A percentile compares a stretch with the other conserved stretches of the same genome.
These are phyloP conservation scores for Phytophthora aleatoria DNA, from an alignment of 352 stramenopile species.

Conservation along the genomic window DNA sequence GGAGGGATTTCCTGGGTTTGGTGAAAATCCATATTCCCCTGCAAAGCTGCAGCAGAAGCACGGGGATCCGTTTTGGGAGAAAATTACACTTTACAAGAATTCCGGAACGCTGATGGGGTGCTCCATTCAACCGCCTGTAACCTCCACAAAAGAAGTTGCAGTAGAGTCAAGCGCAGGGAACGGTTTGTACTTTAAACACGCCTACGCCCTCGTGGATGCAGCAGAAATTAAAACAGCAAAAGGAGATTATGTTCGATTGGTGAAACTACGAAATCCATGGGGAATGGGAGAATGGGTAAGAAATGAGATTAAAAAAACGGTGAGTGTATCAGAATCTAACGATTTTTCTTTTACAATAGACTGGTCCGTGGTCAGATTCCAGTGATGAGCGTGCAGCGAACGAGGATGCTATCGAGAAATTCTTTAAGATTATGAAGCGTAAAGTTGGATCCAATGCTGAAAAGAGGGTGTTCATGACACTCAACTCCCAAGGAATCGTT, in stretches of 20 bases:
- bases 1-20: constrained; percentile 75
- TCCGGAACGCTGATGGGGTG: constrained; percentile 92
- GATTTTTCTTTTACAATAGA: constrained; percentile 37
- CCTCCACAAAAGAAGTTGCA: constrained; percentile 60
- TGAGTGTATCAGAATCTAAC: background rate
- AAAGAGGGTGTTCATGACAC: constrained; percentile 65
- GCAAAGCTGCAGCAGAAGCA: constrained; percentile 42
- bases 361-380: constrained; percentile 83
- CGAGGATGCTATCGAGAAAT: constrained; percentile 76
- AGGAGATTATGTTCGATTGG: constrained; percentile 55
- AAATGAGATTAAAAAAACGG: background rate
- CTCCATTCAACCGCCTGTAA: constrained; percentile 83
- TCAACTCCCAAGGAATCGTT: constrained; percentile 58
- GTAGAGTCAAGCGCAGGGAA: constrained; percentile 82
- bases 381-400: constrained; percentile 79
- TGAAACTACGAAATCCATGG: constrained; percentile 92
- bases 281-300: constrained; percentile 91
- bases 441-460: constrained; percentile 67
- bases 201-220: constrained; percentile 85
- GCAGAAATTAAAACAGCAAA: constrained; percentile 70
- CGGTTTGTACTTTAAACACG: constrained; percentile 88
- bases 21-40: constrained; percentile 67
- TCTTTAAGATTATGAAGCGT: constrained; percentile 76
- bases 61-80: constrained; percentile 83
- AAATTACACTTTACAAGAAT: constrained; percentile 74